A percentile compares a stretch with the other conserved stretches of the same genome.
These are phyloP conservation scores for Aspergillus melleus DNA, from an alignment of 2,329 filamentous ascomycete species.

Conservation along the genomic window DNA sequence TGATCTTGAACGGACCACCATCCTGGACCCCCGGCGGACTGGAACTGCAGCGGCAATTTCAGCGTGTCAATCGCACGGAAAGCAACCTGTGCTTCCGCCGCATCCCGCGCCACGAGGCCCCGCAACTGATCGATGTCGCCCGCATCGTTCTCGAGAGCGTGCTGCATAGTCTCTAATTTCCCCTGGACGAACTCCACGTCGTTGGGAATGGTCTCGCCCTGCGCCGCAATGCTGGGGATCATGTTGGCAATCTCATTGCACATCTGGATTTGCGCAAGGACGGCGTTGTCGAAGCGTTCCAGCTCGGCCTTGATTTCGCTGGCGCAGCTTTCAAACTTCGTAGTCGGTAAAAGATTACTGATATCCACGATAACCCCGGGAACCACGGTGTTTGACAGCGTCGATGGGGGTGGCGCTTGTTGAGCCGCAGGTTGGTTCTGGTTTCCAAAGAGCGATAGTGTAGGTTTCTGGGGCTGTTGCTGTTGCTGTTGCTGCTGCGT, in stretches of 20 bases:
- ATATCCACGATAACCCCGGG: slow-evolving; percentile 78
- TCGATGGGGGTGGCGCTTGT: slow-evolving; percentile 33
- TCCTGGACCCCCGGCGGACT: slow-evolving; percentile 46
- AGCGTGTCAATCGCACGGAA: slow-evolving; percentile 75
- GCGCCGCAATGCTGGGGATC: slow-evolving; percentile 61
- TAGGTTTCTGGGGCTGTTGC: slow-evolving; percentile 52
- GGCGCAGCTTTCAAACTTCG: slow-evolving; percentile 86
- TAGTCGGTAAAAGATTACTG: slow-evolving; percentile 77
- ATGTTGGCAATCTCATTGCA: slow-evolving; percentile 76
- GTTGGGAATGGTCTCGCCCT: slow-evolving; percentile 63
- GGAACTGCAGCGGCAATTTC: slow-evolving; percentile 66
- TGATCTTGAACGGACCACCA: slow-evolving; percentile 45
- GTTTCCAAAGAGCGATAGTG: slow-evolving; percentile 41
- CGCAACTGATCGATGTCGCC: slow-evolving; percentile 59
- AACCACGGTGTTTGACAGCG: slow-evolving; percentile 43
- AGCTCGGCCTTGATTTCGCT: slow-evolving; percentile 79
- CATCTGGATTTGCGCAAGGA: slow-evolving; percentile 72
- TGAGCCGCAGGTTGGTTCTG: slow-evolving; percentile 28
- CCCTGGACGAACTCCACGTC: slow-evolving; percentile 65
- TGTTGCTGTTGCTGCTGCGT: slow-evolving; percentile 33
- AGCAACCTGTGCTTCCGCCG: slow-evolving; percentile 67
- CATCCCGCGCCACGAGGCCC: slow-evolving; percentile 63
- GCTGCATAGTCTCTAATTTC: slow-evolving; percentile 63
- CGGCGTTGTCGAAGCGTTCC: slow-evolving; percentile 73
- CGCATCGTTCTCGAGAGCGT: slow-evolving; percentile 63